Conservation (phyloP, 257 asterid genomes). For the Forsythia viridissima region DNA sequence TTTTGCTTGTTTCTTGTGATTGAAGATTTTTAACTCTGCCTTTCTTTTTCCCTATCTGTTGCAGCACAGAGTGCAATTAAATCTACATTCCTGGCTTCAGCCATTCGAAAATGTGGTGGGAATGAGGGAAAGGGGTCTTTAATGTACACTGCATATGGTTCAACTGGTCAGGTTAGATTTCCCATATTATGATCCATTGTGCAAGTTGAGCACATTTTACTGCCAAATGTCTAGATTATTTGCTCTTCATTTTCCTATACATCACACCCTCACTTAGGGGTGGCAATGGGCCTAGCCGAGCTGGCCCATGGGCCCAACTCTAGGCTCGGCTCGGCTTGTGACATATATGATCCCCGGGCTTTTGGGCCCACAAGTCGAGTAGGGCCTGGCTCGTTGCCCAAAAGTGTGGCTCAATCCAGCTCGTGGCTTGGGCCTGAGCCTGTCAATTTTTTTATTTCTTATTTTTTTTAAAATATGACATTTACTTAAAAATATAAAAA, state of each 20-base stretch:
- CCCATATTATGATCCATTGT: background rate
- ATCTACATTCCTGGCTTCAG: conserved; percentile 78
- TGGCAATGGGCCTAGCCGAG: no score
- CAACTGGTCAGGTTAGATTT: conserved; percentile 77
- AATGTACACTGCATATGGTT: conserved; percentile 84
- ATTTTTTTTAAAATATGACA: no score
- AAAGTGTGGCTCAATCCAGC: no score
- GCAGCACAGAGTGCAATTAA: conserved; percentile 97
- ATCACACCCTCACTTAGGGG: background rate
- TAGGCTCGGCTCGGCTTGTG: no score
- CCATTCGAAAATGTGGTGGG: conserved; percentile 93
- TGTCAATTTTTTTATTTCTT: no score
- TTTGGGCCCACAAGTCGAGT: no score
- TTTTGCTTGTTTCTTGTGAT: conserved; percentile 3
- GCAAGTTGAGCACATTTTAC: conserved; percentile 2
- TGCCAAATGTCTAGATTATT: background rate
- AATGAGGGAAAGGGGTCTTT: conserved; percentile 80
- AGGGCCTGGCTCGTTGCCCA: no score
- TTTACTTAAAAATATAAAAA: no score
- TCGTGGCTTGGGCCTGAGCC: no score
- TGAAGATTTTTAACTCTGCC: conserved; percentile 7
- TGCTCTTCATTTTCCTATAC: background rate
- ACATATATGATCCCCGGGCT: no score
- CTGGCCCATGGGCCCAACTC: no score
- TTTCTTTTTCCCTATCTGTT: conserved; percentile 17